phyloP scores from a whole-genome alignment of 768 basidiomycete species.

The Lentinula lateritia region DNA sequence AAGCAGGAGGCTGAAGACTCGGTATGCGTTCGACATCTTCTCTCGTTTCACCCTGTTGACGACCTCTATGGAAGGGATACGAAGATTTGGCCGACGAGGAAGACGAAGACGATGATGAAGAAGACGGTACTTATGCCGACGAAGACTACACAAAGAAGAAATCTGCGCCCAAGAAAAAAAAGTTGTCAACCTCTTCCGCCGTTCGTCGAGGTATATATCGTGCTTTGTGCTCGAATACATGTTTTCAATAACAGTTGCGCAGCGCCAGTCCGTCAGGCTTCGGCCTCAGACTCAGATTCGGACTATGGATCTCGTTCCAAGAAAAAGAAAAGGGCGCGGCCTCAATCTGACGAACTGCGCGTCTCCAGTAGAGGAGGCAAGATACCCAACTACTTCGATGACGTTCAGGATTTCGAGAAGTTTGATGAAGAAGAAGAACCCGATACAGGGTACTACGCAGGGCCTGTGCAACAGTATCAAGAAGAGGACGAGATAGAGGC shows the following conservation, averaged over 20 bases:
- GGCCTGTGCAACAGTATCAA: slow-evolving; percentile 46
- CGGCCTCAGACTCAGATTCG: slow-evolving; percentile 75
- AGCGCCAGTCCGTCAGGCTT: slow-evolving; percentile 48
- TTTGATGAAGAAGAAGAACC: slow-evolving; percentile 59
- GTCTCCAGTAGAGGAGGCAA: slow-evolving; percentile 72
- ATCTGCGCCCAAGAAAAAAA: slow-evolving; percentile 64
- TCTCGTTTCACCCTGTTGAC: slow-evolving; percentile 15
- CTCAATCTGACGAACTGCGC: slow-evolving; percentile 60
- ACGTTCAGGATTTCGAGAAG: slow-evolving; percentile 74
- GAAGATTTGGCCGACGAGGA: slow-evolving; percentile 58
- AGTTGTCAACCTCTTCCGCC: slow-evolving; percentile 35
- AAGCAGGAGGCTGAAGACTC: slow-evolving; percentile 52
- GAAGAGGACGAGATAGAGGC: slow-evolving; percentile 89
- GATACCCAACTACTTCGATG: slow-evolving; percentile 82
- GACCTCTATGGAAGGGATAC: slow-evolving; percentile 30
- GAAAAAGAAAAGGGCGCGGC: slow-evolving; percentile 70
- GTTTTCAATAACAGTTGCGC: slow-evolving; percentile 8
- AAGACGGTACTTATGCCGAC: slow-evolving; percentile 75
- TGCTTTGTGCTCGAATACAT: slow-evolving; percentile 12
- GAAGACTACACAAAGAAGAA: slow-evolving; percentile 72
- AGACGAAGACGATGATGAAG: slow-evolving; percentile 51
- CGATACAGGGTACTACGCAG: slow-evolving; percentile 49
- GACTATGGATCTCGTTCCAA: slow-evolving; percentile 84
- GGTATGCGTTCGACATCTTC: slow-evolving; percentile 34
- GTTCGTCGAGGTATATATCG: slow-evolving; percentile 44